These are phyloP conservation scores for Vanrija sp. DNA, from an alignment of 1,284 basidiomycete genomes.

Conservation along the genomic window DNA sequence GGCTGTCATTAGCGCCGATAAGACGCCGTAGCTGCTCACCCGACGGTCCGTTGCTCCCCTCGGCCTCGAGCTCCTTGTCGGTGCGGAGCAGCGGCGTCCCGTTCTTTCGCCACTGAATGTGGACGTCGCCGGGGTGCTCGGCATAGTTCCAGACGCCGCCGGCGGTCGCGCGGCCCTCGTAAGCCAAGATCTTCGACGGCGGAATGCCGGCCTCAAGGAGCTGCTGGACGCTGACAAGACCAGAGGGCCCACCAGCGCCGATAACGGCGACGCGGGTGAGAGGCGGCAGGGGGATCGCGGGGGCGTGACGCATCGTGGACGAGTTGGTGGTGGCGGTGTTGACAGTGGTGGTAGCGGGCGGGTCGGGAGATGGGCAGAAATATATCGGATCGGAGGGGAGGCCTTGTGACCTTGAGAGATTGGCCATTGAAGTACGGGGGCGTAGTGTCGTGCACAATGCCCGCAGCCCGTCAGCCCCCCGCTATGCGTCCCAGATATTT, in stretches of 20 bases:
- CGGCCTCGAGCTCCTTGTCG: slow-evolving; percentile 5
- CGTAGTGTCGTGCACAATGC: too few relatives aligned
- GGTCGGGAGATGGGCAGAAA: background rate
- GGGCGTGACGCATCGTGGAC: background rate
- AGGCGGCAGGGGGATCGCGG: slow-evolving; percentile 19
- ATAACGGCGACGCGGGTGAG: slow-evolving; percentile 46
- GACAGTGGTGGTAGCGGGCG: background rate
- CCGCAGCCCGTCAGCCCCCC: too few relatives aligned
- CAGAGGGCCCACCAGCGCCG: slow-evolving; percentile 48
- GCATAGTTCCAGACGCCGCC: slow-evolving; percentile 30
- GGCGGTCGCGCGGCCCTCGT: slow-evolving; percentile 22
- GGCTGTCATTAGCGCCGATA: slow-evolving; percentile 11
- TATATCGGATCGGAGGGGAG: background rate
- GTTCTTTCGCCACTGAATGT: slow-evolving; percentile 11
- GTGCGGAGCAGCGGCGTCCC: slow-evolving; percentile 10
- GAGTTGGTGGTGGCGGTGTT: background rate
- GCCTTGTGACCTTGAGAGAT: too few relatives aligned
- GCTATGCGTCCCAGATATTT: too few relatives aligned
- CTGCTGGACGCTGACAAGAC: slow-evolving; percentile 48
- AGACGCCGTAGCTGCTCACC: slow-evolving; percentile 7
- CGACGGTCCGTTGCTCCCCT: slow-evolving; percentile 13
- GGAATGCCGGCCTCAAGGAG: slow-evolving; percentile 34
- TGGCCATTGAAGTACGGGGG: too few relatives aligned
- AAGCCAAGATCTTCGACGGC: slow-evolving; percentile 23
- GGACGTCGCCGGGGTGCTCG: slow-evolving; percentile 11